Conservation (phyloP, 257 asterid species). For the Penstemon davidsonii region DNA sequence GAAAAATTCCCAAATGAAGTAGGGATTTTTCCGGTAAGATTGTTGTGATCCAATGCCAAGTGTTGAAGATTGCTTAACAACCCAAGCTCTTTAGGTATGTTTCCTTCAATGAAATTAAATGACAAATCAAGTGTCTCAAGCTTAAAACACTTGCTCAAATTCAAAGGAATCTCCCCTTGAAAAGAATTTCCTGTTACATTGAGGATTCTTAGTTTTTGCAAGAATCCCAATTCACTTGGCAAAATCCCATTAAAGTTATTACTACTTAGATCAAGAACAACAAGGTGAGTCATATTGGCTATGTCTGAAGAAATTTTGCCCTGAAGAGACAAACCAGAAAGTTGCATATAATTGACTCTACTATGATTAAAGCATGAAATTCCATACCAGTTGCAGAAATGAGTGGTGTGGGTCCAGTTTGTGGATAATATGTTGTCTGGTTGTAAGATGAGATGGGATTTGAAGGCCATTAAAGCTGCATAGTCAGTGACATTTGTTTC, state of each 20-base stretch:
- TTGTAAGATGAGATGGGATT: slow-evolving; percentile 28
- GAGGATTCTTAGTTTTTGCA: slow-evolving; percentile 32
- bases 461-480: slow-evolving; percentile 41
- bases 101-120: slow-evolving; percentile 33
- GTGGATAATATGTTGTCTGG: slow-evolving; percentile 29
- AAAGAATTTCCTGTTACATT: slow-evolving; percentile 36
- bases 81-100: slow-evolving; percentile 41
- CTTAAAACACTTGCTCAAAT: slow-evolving; percentile 30
- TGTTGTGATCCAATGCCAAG: slow-evolving; percentile 33
- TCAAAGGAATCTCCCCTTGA: slow-evolving; percentile 35
- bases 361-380: slow-evolving; percentile 33
- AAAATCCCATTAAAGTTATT: slow-evolving; percentile 34
- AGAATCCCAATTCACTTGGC: slow-evolving; percentile 38
- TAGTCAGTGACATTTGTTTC: slow-evolving; percentile 27
- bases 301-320: slow-evolving; percentile 28
- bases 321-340: slow-evolving; percentile 33
- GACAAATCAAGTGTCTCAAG: slow-evolving; percentile 37
- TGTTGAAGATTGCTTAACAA: slow-evolving; percentile 26
- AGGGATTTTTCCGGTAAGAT: slow-evolving; percentile 38
- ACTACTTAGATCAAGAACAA: slow-evolving; percentile 36
- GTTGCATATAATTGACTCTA: slow-evolving; percentile 31
- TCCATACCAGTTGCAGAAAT: slow-evolving; percentile 43
- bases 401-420: slow-evolving; percentile 41
- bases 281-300: slow-evolving; percentile 35
- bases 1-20: slow-evolving; percentile 40